phyloP scores from a whole-genome alignment of 768 basidiomycete genomes.

The Rhizopogon vesiculosus region DNA sequence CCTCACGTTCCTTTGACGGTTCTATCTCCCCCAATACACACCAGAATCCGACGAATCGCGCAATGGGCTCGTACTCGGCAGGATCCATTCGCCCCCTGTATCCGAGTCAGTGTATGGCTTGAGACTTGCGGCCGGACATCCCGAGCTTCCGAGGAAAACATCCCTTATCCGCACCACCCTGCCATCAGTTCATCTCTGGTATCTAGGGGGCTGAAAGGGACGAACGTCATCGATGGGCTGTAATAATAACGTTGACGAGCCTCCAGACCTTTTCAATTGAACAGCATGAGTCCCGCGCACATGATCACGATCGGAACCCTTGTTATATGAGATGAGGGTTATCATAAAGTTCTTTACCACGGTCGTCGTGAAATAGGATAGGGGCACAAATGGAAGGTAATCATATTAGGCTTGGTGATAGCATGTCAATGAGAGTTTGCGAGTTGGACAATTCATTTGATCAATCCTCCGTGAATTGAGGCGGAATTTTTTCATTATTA shows the following conservation, averaged over 20 bases:
- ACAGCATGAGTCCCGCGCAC: neutral
- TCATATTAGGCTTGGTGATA: neutral
- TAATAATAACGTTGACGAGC: neutral
- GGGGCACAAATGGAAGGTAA: neutral
- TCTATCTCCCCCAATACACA: neutral
- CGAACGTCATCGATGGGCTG: neutral
- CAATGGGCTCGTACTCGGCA: neutral
- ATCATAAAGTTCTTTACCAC: neutral
- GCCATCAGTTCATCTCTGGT: conserved; percentile 1
- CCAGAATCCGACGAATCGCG: neutral
- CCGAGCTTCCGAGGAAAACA: conserved; percentile 1
- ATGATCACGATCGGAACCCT: neutral
- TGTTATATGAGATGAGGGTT: neutral
- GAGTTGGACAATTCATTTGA: neutral
- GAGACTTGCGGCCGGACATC: neutral
- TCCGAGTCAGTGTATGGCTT: neutral
- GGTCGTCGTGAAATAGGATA: neutral
- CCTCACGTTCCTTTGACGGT: neutral
- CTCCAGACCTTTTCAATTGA: neutral
- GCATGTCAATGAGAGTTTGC: neutral
- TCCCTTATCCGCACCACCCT: neutral
- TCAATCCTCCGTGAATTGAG: neutral
- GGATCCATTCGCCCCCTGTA: neutral
- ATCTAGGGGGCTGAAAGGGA: neutral
- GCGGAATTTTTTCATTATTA: neutral